Evolutionary conservation across 306 rosid species (phyloP).

Genomic region (Trifolium dubium): DNA sequence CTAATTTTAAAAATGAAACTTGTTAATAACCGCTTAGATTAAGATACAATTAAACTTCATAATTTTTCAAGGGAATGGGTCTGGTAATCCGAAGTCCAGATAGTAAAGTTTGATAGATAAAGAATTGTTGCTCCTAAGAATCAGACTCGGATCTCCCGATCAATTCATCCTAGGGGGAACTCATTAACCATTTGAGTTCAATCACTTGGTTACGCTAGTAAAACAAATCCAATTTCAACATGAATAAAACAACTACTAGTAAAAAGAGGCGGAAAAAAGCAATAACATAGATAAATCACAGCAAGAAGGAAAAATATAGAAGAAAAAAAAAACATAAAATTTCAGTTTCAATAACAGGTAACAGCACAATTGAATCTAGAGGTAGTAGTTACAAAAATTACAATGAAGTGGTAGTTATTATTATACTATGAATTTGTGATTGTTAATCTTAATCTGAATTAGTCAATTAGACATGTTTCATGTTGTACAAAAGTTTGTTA

Average conservation of each 20-base stretch:
- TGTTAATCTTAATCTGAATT: not conserved
- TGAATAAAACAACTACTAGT: not conserved
- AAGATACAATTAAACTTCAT: not conserved
- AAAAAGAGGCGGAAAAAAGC: not conserved
- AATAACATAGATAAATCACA: not conserved
- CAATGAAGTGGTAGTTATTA: not conserved
- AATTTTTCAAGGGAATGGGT: no score
- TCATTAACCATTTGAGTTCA: no score
- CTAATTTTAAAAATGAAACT: not conserved
- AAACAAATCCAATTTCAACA: not conserved
- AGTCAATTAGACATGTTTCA: not conserved
- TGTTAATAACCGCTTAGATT: not conserved
- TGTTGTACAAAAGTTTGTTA: not conserved
- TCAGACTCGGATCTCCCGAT: no score
- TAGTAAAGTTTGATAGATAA: no score
- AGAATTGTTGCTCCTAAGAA: no score
- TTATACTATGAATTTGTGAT: not conserved
- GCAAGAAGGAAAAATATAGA: not conserved
- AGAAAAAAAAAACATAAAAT: not conserved
- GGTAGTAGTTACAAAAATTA: not conserved
- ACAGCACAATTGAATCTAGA: constrained; percentile 23
- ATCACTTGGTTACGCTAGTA: not conserved
- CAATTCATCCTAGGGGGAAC: no score
- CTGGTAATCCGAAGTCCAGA: no score
- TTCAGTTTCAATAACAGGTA: constrained; percentile 1